Evolutionary conservation across 116 monocot species (phyloP).

Genomic region (Papilionanthe hybrid): DNA sequence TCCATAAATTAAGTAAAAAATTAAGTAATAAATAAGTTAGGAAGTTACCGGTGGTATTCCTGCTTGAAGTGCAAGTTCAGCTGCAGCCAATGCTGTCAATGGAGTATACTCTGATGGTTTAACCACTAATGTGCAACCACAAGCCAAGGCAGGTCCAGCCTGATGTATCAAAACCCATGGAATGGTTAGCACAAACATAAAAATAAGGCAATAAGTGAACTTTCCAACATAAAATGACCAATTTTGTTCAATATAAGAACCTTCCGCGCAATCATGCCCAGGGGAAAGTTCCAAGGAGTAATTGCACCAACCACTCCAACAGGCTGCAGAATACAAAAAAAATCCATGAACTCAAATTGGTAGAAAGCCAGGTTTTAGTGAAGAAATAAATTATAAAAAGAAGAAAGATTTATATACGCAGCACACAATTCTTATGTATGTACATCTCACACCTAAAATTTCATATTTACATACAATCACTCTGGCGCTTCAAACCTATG

Average conservation of each 20-base stretch:
- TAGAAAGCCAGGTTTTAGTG: not conserved
- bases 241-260: conserved; percentile 18
- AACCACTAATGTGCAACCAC: conserved; percentile 88
- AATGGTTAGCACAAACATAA: conserved; percentile 8
- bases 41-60: conserved; percentile 84
- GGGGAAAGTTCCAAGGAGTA: conserved; percentile 94
- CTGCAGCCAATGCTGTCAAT: conserved; percentile 89
- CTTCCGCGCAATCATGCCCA: conserved; percentile 97
- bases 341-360: not conserved
- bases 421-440: no score
- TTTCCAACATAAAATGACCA: not conserved
- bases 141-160: conserved; percentile 95
- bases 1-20: not conserved
- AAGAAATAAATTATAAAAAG: not conserved
- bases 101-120: conserved; percentile 96
- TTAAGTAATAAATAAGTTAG: conserved; percentile 3
- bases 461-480: no score
- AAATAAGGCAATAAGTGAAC: not conserved
- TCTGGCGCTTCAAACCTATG: no score
- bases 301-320: conserved; percentile 97
- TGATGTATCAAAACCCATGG: conserved; percentile 17
- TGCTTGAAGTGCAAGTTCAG: conserved; percentile 86
- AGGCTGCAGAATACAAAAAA: conserved; percentile 51
- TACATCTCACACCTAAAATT: no score
- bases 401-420: no score